Conservation (phyloP, 768 basidiomycete species). For the Panellus pusillus region DNA sequence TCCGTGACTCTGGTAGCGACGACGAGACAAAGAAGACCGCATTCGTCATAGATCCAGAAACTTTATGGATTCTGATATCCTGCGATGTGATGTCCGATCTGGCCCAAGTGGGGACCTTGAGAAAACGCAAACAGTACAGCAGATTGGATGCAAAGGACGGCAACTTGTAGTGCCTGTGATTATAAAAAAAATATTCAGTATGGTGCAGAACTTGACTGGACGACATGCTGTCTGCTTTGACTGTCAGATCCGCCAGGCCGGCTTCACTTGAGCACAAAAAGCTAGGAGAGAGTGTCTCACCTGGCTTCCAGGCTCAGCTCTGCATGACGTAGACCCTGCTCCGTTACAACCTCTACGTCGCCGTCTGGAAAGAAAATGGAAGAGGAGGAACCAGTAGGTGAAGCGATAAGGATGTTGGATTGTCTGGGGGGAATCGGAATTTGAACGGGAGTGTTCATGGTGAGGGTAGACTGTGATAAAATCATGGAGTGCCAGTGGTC, state of each 20-base stretch:
- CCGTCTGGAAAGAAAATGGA: constrained; percentile 25
- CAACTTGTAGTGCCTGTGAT: constrained; percentile 63
- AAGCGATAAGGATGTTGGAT: constrained; percentile 13
- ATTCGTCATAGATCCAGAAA: constrained; percentile 93
- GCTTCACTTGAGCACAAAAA: constrained; percentile 29
- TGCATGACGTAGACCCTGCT: constrained; percentile 63
- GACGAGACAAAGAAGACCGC: constrained; percentile 95
- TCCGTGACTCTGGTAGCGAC: constrained; percentile 46
- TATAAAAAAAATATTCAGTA: constrained; percentile 22
- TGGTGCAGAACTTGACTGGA: constrained; percentile 31
- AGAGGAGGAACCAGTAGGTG: constrained; percentile 20
- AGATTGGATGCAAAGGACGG: constrained; percentile 53
- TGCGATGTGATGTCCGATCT: constrained; percentile 44
- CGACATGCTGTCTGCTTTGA: constrained; percentile 32
- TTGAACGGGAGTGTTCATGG: constrained; percentile 12
- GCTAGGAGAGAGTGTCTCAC: constrained; percentile 48
- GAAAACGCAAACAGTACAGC: constrained; percentile 52
- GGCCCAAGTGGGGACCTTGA: constrained; percentile 63
- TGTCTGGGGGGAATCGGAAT: constrained; percentile 1
- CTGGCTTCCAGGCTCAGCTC: constrained; percentile 60
- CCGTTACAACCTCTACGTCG: constrained; percentile 44
- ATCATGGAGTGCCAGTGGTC: too few relatives aligned
- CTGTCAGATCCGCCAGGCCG: constrained; percentile 35
- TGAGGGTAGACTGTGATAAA: neutral
- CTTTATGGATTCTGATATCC: constrained; percentile 66